Evolutionary conservation across 2,329 filamentous ascomycete species (phyloP), one percentile per base, ranked within the genome.

Genomic region (Claviceps sp.): DNA sequence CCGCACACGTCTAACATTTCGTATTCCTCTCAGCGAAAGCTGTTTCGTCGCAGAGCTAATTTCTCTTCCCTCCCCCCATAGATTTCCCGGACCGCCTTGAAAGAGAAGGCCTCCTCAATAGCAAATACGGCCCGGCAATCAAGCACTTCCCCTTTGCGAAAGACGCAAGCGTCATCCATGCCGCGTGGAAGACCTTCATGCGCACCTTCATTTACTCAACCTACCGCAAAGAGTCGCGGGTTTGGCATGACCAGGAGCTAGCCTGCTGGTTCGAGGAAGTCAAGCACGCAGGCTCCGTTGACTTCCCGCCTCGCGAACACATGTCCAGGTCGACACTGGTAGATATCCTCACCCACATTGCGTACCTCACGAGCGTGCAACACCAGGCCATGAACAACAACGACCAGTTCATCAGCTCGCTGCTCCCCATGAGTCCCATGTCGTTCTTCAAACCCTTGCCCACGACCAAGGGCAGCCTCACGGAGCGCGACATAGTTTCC

Each of bases 361-460:
- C 46, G n/a, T 60, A 57, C 65, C 3, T 62, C 63, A 17, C 62
- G 62, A 1, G 54, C 9, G 56, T 61, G 17, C 52, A 48, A 26
- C 71, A 75, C 54, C 70, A 72, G 53, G 60, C 66, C 3, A 61
- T 71, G 55, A 74, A 73, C 60, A 68, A 67, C 8, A 69, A 68
- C 52, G 63, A 67, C 47, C 67, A 69, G 36, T 59, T 69, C 44
- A 64, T 64, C 36, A 54, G 50, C 23, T 63, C 61, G 5, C 64
- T 64, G 1, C 61, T 75, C 14, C 72, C 72, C 1, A 68, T 73
- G 57, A 66, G 69, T 55, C 68, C 70, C 5, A 59, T 65, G 2
- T 64, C 71, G 0, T 60, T 74, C n/a, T 70, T 68, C 57, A 53
- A 62, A 20, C 60, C 66, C 0, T 48, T 70, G 0, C 72, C 72